Base-by-base conservation (phyloP, 2,329 filamentous ascomycete species). In the Didymella pomorum region DNA sequence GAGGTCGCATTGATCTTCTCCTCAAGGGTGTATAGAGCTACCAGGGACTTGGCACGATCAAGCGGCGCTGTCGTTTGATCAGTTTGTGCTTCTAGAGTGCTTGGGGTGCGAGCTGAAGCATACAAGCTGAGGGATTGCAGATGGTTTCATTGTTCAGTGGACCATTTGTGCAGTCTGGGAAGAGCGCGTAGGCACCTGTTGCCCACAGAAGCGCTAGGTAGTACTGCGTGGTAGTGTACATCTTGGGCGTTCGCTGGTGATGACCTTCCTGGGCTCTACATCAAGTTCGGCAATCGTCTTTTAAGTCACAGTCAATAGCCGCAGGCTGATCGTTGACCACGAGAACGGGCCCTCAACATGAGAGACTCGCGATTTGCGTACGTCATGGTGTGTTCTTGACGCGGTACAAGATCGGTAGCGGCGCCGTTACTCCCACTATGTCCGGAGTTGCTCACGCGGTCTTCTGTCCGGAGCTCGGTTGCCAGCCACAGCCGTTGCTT, bases 1-100 rank as follows among this genome's bases (percentile, higher is more conserved):
- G 79, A 80, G 0, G 82, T 84, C 61, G 80, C 79, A 56, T 85
- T 85, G 56, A 87, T 80, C 62, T 86, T 84, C 69, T 72, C 67
- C 49, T 68, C 66, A 2, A 73, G 61, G 0, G 64, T 69, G 43
- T 71, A 74, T 0, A 72, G 66, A 21, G 67, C 61, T 21, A 71
- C 64, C 0, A 72, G 56, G 23, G 64, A 66, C 28, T 52, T 69
- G n/a, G 69, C 70, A 42, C 71, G 60, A 11, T 68, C 70, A 9
- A 64, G 29, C 4, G 66, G 69, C 54, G 69, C 71, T 72, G 23
- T 2, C 20, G n/a, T 39, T 16, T 16, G n/a, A 29, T 51, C 6
- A 33, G 31, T 16, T 20, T 26, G 10, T 6, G 25, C n/a, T n/a
- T n/a, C n/a, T n/a, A n/a, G n/a, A n/a, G n/a, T n/a, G n/a, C n/a